Evolutionary conservation across 2,329 filamentous ascomycete species (phyloP).

Genomic region (Lachnellula hyalina): DNA sequence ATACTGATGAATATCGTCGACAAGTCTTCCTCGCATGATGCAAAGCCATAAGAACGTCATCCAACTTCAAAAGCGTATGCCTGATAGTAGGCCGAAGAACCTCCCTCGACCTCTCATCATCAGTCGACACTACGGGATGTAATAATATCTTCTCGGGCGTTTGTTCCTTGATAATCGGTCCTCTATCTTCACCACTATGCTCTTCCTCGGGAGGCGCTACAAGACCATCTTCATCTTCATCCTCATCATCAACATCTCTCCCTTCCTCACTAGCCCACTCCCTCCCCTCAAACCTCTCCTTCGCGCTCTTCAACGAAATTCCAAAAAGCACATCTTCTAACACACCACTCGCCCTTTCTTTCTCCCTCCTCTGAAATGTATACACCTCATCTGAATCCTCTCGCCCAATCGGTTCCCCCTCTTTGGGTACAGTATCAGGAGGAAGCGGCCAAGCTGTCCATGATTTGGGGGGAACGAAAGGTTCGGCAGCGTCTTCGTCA

Average conservation of each 20-base stretch:
- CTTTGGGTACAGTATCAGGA: conserved; percentile 53
- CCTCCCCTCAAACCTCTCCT: conserved; percentile 51
- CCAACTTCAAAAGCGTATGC: conserved; percentile 65
- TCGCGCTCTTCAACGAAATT: conserved; percentile 59
- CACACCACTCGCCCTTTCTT: conserved; percentile 48
- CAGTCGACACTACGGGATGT: conserved; percentile 53
- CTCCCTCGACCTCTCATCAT: conserved; percentile 62
- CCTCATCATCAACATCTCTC: conserved; percentile 10
- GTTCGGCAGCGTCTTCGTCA: conserved; percentile 33
- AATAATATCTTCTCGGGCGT: conserved; percentile 6
- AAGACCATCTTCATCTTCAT: conserved; percentile 10
- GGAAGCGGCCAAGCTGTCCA: conserved; percentile 88
- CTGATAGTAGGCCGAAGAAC: conserved; percentile 64
- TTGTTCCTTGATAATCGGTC: conserved; percentile 2
- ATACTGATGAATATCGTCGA: conserved; percentile 28
- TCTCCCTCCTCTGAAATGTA: conserved; percentile 43
- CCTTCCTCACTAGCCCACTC: conserved; percentile 26
- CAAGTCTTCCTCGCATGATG: conserved; percentile 60
- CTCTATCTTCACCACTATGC: conserved; percentile 12
- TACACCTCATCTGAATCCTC: conserved; percentile 46
- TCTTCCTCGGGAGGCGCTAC: background rate
- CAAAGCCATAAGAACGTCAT: conserved; percentile 63
- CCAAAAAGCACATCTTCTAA: conserved; percentile 69
- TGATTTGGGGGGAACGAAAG: conserved; percentile 48
- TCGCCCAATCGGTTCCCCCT: conserved; percentile 43